These are phyloP conservation scores for Escallonia rubra DNA, from an alignment of 129 eudicot species.

Conservation along the genomic window DNA sequence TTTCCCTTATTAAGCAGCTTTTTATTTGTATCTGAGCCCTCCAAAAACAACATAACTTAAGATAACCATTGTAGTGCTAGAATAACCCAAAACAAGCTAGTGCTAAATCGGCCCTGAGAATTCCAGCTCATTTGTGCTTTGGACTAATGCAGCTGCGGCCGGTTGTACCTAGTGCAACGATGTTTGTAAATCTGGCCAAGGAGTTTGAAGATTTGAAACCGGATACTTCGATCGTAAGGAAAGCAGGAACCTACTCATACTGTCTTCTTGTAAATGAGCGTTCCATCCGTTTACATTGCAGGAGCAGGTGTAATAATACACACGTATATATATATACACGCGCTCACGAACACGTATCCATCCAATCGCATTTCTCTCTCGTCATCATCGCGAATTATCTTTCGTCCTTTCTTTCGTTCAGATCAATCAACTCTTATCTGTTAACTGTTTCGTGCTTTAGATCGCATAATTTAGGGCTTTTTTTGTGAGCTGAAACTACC, in stretches of 20 bases:
- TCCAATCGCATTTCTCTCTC: neutral
- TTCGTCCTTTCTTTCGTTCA: neutral
- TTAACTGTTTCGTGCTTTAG: neutral
- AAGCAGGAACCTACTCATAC: neutral
- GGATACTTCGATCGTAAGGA: slow-evolving; percentile 7
- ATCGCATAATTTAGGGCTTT: slow-evolving; percentile 13
- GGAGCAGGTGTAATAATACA: slow-evolving; percentile 22
- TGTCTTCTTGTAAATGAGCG: slow-evolving; percentile 4
- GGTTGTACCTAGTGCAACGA: too few relatives aligned
- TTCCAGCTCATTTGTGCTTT: too few relatives aligned
- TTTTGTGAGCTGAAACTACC: neutral
- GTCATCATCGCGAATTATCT: neutral
- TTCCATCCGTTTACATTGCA: slow-evolving; percentile 12
- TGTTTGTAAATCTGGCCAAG: neutral
- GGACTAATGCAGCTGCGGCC: too few relatives aligned
- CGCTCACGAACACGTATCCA: neutral
- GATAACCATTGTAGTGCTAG: too few relatives aligned
- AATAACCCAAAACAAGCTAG: too few relatives aligned
- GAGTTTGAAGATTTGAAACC: neutral
- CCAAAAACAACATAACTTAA: too few relatives aligned
- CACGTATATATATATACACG: neutral
- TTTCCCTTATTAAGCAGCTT: too few relatives aligned
- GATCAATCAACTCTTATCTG: neutral
- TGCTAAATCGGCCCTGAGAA: too few relatives aligned
- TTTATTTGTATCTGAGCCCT: too few relatives aligned